Evolutionary conservation across 1,284 basidiomycete species (phyloP), one percentile per base, ranked within the genome.

Genomic region (Pisolithus thermaeus): DNA sequence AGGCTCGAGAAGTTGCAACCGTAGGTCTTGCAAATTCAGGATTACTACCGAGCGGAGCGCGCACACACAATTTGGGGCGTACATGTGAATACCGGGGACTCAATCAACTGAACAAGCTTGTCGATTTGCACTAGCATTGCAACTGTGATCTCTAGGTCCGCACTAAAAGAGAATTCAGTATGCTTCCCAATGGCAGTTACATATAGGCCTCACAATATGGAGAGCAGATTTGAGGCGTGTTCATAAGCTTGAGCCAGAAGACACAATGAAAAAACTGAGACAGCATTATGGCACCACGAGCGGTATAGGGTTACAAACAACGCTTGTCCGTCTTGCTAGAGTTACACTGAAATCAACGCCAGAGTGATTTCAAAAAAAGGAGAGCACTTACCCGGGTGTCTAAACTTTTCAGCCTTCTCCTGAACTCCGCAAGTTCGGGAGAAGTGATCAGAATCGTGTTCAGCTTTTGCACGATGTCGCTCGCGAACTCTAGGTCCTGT

Each of bases 231-330:
- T 38, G 92, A 97, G 1, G 97, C 97, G 69, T 99, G 97, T 66
- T 99, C 97, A 63, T 99, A 99, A 4, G 96, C 95, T 70, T 99
- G 97, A 0, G 96, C 94, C 11, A 99, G 76, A 20, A 99, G 78
- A 68, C 97, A 99, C 3, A 99, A 78, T 1, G 93, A 92, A 64
- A 99, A 97, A 0, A 94, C 93, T 0, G 97, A 90, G 23, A 99
- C 94, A 0, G 97, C 90, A 64, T 98, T 98, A 65, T 99, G 97
- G 67, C 94, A 98, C 96, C 97, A 99, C 38, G 93, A 97, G 37
- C 92, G 81, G 66, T 99, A 99, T 18, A 99, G 73, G 0, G 88
- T 90, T 1, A 87, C 90, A 66, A 99, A 99, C 23, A 99, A 71
- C 7, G 84, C 84, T 71, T 97, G 93, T 1, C 95, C 94, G 59